These are phyloP conservation scores for Russula dissimulans DNA, from an alignment of 768 basidiomycete species.

Conservation along the genomic window DNA sequence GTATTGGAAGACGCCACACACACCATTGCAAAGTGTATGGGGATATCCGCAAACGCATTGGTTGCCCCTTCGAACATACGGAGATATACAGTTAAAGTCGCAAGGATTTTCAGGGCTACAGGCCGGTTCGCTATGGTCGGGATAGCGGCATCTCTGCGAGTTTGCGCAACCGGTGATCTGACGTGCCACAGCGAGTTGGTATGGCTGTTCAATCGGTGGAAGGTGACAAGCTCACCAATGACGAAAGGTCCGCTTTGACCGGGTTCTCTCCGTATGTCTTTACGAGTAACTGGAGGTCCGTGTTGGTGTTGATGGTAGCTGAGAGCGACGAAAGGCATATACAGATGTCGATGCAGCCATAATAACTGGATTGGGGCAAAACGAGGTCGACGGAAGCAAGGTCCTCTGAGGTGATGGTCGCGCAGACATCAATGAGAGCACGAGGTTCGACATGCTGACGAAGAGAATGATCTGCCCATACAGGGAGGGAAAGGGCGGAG, in stretches of 20 bases:
- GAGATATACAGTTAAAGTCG: slow-evolving; percentile 28
- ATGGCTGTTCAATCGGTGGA: neutral
- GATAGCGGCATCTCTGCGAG: slow-evolving; percentile 27
- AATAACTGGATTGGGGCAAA: slow-evolving; percentile 1
- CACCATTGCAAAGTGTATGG: slow-evolving; percentile 33
- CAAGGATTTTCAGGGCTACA: slow-evolving; percentile 30
- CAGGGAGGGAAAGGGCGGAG: neutral
- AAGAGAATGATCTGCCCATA: neutral
- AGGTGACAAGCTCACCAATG: slow-evolving; percentile 21
- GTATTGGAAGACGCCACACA: slow-evolving; percentile 24
- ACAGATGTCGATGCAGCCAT: slow-evolving; percentile 26
- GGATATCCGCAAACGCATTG: slow-evolving; percentile 32
- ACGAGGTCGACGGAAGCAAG: slow-evolving; percentile 1
- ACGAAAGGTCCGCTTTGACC: slow-evolving; percentile 10
- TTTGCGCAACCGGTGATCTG: slow-evolving; percentile 30
- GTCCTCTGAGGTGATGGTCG: slow-evolving; percentile 14
- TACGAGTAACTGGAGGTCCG: slow-evolving; percentile 7
- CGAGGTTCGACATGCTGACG: slow-evolving; percentile 20
- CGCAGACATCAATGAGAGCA: slow-evolving; percentile 20
- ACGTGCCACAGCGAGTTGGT: neutral
- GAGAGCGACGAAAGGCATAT: slow-evolving; percentile 30
- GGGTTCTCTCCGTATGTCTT: slow-evolving; percentile 7
- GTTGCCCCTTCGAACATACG: slow-evolving; percentile 24
- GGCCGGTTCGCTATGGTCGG: slow-evolving; percentile 26
- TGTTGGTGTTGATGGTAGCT: slow-evolving; percentile 6